A percentile compares a stretch with the other conserved stretches of the same genome.
These are phyloP conservation scores for Scheffersomyces coipomensis DNA, from an alignment of 805 yeast genomes.

Conservation along the genomic window DNA sequence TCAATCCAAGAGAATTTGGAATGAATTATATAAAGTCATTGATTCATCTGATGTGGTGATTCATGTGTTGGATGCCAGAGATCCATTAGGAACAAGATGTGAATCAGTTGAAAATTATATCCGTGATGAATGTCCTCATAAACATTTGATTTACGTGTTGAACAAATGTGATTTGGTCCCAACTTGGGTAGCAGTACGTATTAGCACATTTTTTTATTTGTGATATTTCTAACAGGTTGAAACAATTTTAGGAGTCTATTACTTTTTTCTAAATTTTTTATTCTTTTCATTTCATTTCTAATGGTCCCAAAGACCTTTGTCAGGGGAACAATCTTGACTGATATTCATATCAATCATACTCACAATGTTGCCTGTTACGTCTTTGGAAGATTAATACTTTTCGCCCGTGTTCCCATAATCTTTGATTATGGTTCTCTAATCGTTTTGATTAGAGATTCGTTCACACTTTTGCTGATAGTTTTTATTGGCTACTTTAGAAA, in stretches of 20 bases:
- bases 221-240: background rate
- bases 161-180: slow-evolving; percentile 98
- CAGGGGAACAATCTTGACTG: slow-evolving; percentile 60
- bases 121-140: slow-evolving; percentile 91
- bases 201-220: slow-evolving; percentile 3
- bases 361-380: slow-evolving; percentile 85
- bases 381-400: slow-evolving; percentile 84
- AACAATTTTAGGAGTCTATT: slow-evolving; percentile 1
- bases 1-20: slow-evolving; percentile 98
- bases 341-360: slow-evolving; percentile 19
- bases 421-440: slow-evolving; percentile 47
- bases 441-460: slow-evolving; percentile 39
- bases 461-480: slow-evolving; percentile 31
- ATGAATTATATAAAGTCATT: slow-evolving; percentile 92
- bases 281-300: slow-evolving; percentile 3
- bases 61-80: slow-evolving; percentile 96
- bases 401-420: slow-evolving; percentile 48
- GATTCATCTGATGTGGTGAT: slow-evolving; percentile 97
- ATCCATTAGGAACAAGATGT: slow-evolving; percentile 96
- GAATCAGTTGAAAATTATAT: slow-evolving; percentile 89
- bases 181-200: slow-evolving; percentile 99
- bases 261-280: slow-evolving; percentile 5
- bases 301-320: slow-evolving; percentile 77
- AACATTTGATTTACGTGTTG: slow-evolving; percentile 89
- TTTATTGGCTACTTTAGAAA: slow-evolving; percentile 47